Percentiles rank a stretch among this genome's conserved stretches.
These are phyloP conservation scores for Ophiostoma montium DNA, from an alignment of 2,329 filamentous ascomycete species.

Conservation along the genomic window DNA sequence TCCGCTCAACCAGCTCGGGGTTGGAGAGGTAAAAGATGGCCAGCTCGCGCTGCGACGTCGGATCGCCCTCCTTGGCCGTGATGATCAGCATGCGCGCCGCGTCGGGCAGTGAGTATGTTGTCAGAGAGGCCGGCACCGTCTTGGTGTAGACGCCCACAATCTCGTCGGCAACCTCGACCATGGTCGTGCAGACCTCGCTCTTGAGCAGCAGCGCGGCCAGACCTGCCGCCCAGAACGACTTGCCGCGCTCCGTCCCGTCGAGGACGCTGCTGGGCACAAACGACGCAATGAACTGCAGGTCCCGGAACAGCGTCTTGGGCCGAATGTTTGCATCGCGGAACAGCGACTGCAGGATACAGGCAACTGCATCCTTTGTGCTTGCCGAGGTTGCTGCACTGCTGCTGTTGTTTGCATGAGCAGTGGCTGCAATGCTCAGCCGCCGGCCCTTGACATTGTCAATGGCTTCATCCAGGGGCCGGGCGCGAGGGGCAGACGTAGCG, in stretches of 20 bases:
- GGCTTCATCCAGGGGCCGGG: conserved; percentile 45
- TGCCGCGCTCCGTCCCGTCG: conserved; percentile 49
- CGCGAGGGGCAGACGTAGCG: neutral
- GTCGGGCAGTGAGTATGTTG: conserved; percentile 57
- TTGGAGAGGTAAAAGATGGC: conserved; percentile 88
- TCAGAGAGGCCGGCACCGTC: conserved; percentile 20
- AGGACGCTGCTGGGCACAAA: conserved; percentile 48
- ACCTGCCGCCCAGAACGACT: conserved; percentile 82
- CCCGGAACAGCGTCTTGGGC: conserved; percentile 70
- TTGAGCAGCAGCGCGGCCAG: conserved; percentile 81
- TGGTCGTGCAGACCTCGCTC: conserved; percentile 72
- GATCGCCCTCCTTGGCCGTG: conserved; percentile 80
- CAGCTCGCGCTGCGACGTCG: conserved; percentile 81
- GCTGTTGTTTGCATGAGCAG: conserved; percentile 24
- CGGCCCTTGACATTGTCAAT: conserved; percentile 59
- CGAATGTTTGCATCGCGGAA: conserved; percentile 54
- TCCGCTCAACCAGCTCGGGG: conserved; percentile 67
- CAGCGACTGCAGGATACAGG: conserved; percentile 50
- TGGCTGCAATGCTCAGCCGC: conserved; percentile 42
- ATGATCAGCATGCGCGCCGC: conserved; percentile 85
- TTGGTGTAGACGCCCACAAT: conserved; percentile 48
- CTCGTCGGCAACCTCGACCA: conserved; percentile 47
- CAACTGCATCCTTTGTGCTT: conserved; percentile 49
- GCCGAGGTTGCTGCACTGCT: conserved; percentile 25
- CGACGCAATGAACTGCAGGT: conserved; percentile 60